These are phyloP conservation scores for Talaromyces ruber DNA, from an alignment of 495 filamentous ascomycete genomes.

Conservation along the genomic window DNA sequence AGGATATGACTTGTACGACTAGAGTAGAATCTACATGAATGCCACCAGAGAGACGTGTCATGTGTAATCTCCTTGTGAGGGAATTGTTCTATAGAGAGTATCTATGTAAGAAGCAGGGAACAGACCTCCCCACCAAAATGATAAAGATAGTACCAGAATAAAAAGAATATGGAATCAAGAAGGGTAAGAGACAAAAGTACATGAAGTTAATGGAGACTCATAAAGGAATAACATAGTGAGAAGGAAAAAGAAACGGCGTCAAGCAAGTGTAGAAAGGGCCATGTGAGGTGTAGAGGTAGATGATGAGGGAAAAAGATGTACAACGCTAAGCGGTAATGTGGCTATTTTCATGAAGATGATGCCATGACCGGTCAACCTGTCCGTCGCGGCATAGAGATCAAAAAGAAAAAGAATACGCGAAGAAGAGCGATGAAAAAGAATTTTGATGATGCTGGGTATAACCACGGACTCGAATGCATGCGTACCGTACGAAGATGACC, in stretches of 20 bases:
- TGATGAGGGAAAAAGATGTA: background rate
- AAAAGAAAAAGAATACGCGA: background rate
- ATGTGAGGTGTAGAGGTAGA: background rate
- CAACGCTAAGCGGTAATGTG: background rate
- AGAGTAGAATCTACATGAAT: background rate
- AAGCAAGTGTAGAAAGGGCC: background rate
- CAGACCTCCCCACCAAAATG: background rate
- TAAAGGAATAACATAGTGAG: background rate
- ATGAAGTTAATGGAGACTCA: background rate
- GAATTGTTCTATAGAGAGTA: background rate
- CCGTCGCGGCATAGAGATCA: background rate
- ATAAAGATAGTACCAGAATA: background rate
- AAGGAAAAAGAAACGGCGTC: background rate
- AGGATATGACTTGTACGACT: background rate
- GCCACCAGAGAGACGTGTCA: background rate
- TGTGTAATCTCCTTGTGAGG: background rate
- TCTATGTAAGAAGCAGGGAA: background rate
- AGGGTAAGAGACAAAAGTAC: background rate
- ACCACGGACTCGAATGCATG: background rate
- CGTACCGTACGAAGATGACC: background rate
- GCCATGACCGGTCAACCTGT: background rate
- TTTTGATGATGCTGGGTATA: slow-evolving; percentile 1
- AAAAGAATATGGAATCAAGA: background rate
- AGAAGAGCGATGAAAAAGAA: background rate
- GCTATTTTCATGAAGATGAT: background rate